Conservation (phyloP, 192 early-diverging fungal genomes). For the Phlyctochytrium planicorne region DNA sequence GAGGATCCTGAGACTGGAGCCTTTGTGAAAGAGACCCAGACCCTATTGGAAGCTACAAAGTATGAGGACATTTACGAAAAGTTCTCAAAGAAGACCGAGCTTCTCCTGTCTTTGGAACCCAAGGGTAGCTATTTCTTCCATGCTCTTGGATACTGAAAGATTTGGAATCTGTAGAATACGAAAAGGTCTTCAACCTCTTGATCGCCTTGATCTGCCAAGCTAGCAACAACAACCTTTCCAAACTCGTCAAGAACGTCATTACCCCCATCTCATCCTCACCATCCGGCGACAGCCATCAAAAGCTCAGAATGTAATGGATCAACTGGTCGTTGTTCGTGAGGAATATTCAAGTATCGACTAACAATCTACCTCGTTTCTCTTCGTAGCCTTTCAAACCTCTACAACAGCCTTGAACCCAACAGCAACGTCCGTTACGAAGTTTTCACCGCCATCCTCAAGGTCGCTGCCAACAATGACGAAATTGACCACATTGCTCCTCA, state of each 20-base stretch:
- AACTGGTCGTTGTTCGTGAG: no score
- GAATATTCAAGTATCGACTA: no score
- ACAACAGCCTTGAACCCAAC: constrained; percentile 69
- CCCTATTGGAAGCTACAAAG: constrained; percentile 59
- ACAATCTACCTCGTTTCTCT: no score
- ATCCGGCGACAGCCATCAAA: constrained; percentile 51
- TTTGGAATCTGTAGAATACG: constrained; percentile 68
- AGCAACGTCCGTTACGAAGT: constrained; percentile 61
- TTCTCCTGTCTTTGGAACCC: constrained; percentile 57
- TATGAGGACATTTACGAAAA: constrained; percentile 53
- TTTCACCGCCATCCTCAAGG: constrained; percentile 72
- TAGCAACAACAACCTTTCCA: constrained; percentile 39
- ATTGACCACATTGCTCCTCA: constrained; percentile 66
- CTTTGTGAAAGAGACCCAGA: constrained; percentile 45
- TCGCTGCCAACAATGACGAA: constrained; percentile 70
- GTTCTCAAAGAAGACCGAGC: constrained; percentile 55
- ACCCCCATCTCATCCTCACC: constrained; percentile 42
- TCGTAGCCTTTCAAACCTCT: constrained; percentile 78
- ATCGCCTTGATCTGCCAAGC: constrained; percentile 61
- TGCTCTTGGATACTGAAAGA: background rate
- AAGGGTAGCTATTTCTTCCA: constrained; percentile 44
- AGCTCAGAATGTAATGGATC: constrained; percentile 73
- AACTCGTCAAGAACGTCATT: constrained; percentile 45
- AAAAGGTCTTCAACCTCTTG: constrained; percentile 67
- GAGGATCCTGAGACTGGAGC: constrained; percentile 45